Percentiles rank a stretch among this genome's conserved stretches.
phyloP scores from a whole-genome alignment of 192 early-diverging fungal genomes.

The Borealophlyctis nickersoniae region DNA sequence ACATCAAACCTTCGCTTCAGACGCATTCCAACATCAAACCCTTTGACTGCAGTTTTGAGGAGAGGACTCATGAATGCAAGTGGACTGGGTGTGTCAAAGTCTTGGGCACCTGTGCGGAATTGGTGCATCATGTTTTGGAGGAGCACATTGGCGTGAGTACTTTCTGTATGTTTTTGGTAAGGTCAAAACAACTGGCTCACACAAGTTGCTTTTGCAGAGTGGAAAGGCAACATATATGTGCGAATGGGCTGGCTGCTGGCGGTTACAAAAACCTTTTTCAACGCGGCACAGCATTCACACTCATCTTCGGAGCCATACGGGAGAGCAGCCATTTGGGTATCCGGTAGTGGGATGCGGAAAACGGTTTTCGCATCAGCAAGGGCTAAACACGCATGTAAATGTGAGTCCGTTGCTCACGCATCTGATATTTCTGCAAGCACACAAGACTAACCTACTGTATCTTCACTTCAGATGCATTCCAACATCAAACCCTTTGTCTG shows the following conservation, averaged over 20 bases:
- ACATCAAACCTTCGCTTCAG: constrained; percentile 15
- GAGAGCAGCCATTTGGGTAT: constrained; percentile 39
- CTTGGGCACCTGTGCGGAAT: constrained; percentile 6
- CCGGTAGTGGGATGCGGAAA: constrained; percentile 36
- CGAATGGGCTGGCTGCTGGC: constrained; percentile 32
- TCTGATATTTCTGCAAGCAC: too few relatives aligned
- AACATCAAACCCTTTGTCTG: constrained; percentile 43
- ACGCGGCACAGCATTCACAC: constrained; percentile 47
- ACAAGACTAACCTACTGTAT: not conserved
- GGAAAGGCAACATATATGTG: constrained; percentile 38
- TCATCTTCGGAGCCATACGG: constrained; percentile 43
- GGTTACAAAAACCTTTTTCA: constrained; percentile 27
- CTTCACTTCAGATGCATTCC: constrained; percentile 41
- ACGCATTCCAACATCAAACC: constrained; percentile 47
- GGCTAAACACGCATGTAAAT: constrained; percentile 44
- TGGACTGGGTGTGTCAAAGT: constrained; percentile 17
- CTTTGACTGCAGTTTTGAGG: constrained; percentile 28
- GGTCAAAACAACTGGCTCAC: too few relatives aligned
- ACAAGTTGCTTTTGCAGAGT: constrained; percentile 9
- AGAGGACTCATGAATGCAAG: constrained; percentile 3
- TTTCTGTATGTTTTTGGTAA: too few relatives aligned
- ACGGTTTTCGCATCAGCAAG: constrained; percentile 42
- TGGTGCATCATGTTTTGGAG: constrained; percentile 24
- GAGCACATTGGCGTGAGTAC: constrained; percentile 24
- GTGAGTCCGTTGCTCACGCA: too few relatives aligned